Evolutionary conservation across 345 rosid genomes (phyloP), one percentile per base, ranked within the genome.

Genomic region (Clausena lansium): DNA sequence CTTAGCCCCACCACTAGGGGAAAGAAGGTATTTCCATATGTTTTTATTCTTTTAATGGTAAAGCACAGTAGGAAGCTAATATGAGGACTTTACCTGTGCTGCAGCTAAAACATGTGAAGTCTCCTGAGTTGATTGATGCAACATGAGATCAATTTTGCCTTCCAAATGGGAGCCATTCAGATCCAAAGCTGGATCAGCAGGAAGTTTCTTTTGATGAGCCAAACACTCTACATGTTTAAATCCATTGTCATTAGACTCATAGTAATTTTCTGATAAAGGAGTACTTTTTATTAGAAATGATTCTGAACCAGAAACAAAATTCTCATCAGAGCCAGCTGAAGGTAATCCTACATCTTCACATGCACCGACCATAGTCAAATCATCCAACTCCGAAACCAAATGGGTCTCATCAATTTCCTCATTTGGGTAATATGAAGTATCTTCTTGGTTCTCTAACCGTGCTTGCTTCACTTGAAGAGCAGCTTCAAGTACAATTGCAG

Each of bases 391-490:
- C 0, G 70, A 66, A 61, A 87, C 82, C 62, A 20, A 73, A 76
- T 85, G 86, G 75, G 73, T 80, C 80, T 84, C 88, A 36, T 77
- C 85, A 78, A 65, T 68, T 65, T 78, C 84, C 67, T 74, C 68
- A 59, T 70, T 52, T 60, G 80, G 36, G 77, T 54, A 74, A 82
- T 76, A 62, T 65, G 36, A 67, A 50, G 47, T 19, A 52, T 80
- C 82, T 68, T 82, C 85, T 50, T 67, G 58, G 70, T 61, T 67
- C 70, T 87, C 82, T 71, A 88, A 72, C 59, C 95, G 87, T 59
- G 92, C 93, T 84, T 86, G 85, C 85, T 87, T 91, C 80, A 91
- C 77, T 33, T 20, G 77, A 47, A 91, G 92, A 60, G 91, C 86
- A 78, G 86, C 83, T 84, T 91, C 91, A 77, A 91, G 89, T 64